Base-by-base conservation (phyloP, 805 yeast species). In the Saccharomyces paradoxus region DNA sequence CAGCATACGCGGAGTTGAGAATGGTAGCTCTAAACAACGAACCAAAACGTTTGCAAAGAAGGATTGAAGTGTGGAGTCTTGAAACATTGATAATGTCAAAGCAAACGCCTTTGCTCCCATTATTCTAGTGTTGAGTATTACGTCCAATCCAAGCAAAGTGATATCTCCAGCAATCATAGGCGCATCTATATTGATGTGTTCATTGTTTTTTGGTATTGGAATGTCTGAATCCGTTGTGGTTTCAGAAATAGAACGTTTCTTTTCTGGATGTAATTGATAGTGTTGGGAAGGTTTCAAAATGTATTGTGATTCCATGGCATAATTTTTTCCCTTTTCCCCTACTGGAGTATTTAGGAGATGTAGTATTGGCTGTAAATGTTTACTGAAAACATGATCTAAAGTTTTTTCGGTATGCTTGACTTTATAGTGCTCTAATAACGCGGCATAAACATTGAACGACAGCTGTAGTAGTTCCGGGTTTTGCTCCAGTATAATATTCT, bases 151-250 rank as follows among this genome's bases (percentile, higher is more conserved):
- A 32, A 94, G 82, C 28, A 94, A 74, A 53, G 90, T 83, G 17
- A 94, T 86, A 71, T 94, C 99, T 63, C 99, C 99, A 48, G 83
- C 80, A 55, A 87, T 81, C 69, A 94, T 85, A 4, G 98, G 97
- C 2, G 96, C 87, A 71, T 94, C 99, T 56, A 94, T 91, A 66
- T 92, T 90, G 51, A 89, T 85, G 55, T 81, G 80, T 53, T 82
- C 77, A 51, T 79, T 85, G 41, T 78, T 55, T 50, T 64, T 86
- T 3, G 79, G 74, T 2, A 72, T 64, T 1, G 86, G 86, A 13
- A 81, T 80, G 46, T 65, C 67, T 7, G 68, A 61, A 46, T 66
- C 63, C 8, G 59, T 60, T 3, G 62, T 61, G 2, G 64, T 51
- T 46, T 64, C 68, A 10, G 68, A 64, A 8, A 61, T 55, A 6